Evolutionary conservation across 2,329 filamentous ascomycete species (phyloP), one percentile per base, ranked within the genome.

Genomic region (Pseudogymnoascus sp.): DNA sequence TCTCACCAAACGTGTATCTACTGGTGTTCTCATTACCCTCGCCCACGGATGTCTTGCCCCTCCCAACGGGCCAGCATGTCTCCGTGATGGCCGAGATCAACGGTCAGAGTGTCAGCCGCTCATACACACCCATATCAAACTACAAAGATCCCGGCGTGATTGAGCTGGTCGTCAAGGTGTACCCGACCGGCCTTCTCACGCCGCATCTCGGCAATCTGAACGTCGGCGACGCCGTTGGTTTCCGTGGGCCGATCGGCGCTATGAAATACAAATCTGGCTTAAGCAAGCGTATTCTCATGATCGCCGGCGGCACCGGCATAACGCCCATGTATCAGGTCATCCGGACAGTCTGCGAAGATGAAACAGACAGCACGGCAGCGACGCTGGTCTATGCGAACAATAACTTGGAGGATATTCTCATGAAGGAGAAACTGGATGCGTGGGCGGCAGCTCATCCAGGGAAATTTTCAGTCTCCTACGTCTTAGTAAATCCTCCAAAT

Each of bases 291-390:
- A 77, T 85, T 47, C 81, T 81, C 63, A 84, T 85, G 82, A 69
- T 85, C 1, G 82, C 80, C 1, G 82, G 82, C 42, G 79, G 79
- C 16, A 78, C 78, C 51, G 80, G 80, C 4, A 80, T 82, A 64
- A 82, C 83, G 0, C 82, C 83, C 3, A 83, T 84, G 79, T 84
- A 78, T 70, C 84, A 87, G 69, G 72, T 88, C 7, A 85, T 87
- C 68, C 80, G 84, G 3, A 83, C 83, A 40, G 84, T 87, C 64
- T 85, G 83, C 68, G 84, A 86, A 69, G 81, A 87, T 63, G 29
- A 31, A 10, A 34, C 36, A 14, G 36, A 37, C 5, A 4, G 5
- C 36, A 37, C 36, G 12, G 5, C 12, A 37, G 36, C n/a, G 36
- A 37, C 36, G 36, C 36, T 37, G 36, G 12, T 37, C 36, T 37